Base-by-base conservation (phyloP, 352 stramenopile genomes). In the Ophiocytium majus region DNA sequence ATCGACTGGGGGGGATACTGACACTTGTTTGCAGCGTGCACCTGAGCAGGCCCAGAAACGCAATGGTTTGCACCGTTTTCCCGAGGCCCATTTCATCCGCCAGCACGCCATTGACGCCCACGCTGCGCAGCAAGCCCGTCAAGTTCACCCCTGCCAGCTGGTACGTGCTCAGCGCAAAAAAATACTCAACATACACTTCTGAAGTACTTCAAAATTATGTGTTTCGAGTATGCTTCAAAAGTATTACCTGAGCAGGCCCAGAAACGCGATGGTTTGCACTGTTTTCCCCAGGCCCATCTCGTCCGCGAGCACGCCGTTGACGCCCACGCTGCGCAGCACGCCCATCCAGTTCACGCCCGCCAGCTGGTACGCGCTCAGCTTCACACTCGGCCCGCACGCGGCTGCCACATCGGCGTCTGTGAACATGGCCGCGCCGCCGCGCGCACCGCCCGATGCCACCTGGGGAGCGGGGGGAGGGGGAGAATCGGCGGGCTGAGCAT, bases 61-160 rank as follows among this genome's bases (percentile, higher is more conserved):
- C 93, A 86, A 99, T 99, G 0, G 96, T 99, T 91, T 99, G 96
- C 23, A 98, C 96, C 31, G 97, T 99, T 89, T 99, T 99, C 0
- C 92, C 95, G 9, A 93, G 86, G 28, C 91, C 91, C 92, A 94
- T 94, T 76, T 98, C 95, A 82, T 98, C 95, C 0, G 95, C 95
- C 9, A 98, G 91, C 63, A 98, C 97, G 17, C 95, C 95, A 83
- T 97, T 98, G 49, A 98, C 94, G 19, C 88, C 86, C 36, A 91
- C 91, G 64, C 97, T 91, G 83, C 97, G 95, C 86, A 99, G 93
- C 17, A 96, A 92, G 31, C 96, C 92, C 49, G 99, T 93, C 97
- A 97, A 99, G 89, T 98, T 98, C 63, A 99, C 94, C 1, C 97
- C 94, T 88, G 95, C 90, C 28, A 94, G 86, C 87, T 97, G 94